phyloP scores from a whole-genome alignment of 2,329 filamentous ascomycete species.

The Westerdykella aurantiaca region DNA sequence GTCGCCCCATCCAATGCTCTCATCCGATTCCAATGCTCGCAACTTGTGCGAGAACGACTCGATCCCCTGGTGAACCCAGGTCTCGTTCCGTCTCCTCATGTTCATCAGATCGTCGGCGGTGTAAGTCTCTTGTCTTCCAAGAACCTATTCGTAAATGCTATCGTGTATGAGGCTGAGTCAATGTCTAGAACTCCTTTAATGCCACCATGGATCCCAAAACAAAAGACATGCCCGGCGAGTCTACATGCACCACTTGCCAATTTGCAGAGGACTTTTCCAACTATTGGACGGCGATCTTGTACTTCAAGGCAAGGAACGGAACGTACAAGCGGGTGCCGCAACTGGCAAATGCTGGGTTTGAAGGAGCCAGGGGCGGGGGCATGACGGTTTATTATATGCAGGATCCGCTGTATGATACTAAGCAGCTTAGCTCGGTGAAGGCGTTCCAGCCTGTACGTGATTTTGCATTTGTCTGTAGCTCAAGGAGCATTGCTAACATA shows the following conservation, averaged over 20 bases:
- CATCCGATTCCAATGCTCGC: slow-evolving; percentile 22
- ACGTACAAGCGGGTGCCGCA: slow-evolving; percentile 39
- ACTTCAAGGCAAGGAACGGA: slow-evolving; percentile 25
- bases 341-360: slow-evolving; percentile 20
- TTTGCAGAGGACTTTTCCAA: slow-evolving; percentile 18
- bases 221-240: slow-evolving; percentile 16
- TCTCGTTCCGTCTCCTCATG: slow-evolving; percentile 17
- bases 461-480: slow-evolving; percentile 3
- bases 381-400: slow-evolving; percentile 18
- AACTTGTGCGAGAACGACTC: slow-evolving; percentile 21
- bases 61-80: slow-evolving; percentile 22
- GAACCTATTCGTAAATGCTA: neutral
- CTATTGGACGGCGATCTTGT: slow-evolving; percentile 26
- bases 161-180: neutral
- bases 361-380: slow-evolving; percentile 8
- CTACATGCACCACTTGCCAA: slow-evolving; percentile 13
- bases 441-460: slow-evolving; percentile 13
- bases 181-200: slow-evolving; percentile 14
- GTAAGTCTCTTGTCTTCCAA: neutral
- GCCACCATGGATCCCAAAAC: slow-evolving; percentile 11
- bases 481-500: slow-evolving; percentile 32
- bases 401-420: slow-evolving; percentile 12
- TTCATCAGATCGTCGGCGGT: slow-evolving; percentile 13
- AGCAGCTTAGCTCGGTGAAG: slow-evolving; percentile 10
- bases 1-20: slow-evolving; percentile 4